Evolutionary conservation across 768 basidiomycete species (phyloP).

Genomic region (Leccinum rimulosum): DNA sequence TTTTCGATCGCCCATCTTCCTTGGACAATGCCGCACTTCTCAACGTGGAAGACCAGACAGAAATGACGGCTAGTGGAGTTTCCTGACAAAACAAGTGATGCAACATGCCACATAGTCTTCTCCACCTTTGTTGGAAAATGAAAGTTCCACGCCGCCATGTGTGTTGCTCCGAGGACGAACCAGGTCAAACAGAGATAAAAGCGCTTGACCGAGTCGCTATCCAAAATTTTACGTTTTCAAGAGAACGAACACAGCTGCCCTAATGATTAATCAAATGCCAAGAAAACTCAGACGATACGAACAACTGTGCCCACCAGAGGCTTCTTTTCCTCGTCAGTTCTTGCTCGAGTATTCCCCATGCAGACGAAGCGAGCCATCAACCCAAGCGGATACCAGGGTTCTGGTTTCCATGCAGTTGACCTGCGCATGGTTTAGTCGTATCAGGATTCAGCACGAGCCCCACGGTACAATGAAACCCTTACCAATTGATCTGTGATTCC

Average conservation of each 20-base stretch:
- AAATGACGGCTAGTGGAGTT: neutral
- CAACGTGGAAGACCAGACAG: neutral
- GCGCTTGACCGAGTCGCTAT: neutral
- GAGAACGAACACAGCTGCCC: neutral
- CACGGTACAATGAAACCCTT: neutral
- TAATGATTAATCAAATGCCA: neutral
- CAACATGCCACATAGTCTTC: neutral
- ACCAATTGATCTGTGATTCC: neutral
- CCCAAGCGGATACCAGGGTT: neutral
- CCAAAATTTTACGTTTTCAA: neutral
- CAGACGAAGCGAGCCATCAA: neutral
- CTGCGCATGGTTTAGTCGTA: neutral
- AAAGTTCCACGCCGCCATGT: neutral
- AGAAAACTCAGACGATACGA: neutral
- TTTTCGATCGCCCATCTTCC: neutral
- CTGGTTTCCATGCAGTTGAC: neutral
- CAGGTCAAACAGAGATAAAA: neutral
- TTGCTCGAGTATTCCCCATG: neutral
- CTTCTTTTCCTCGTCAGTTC: neutral
- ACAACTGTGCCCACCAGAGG: neutral
- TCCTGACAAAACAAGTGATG: neutral
- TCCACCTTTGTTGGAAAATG: neutral
- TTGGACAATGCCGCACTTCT: too few relatives aligned
- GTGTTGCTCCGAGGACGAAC: neutral
- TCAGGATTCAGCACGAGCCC: neutral